Evolutionary conservation across 1,139 yeast genomes (phyloP), one percentile per base, ranked within the genome.

Genomic region (Saccharomycopsis crataegensis): DNA sequence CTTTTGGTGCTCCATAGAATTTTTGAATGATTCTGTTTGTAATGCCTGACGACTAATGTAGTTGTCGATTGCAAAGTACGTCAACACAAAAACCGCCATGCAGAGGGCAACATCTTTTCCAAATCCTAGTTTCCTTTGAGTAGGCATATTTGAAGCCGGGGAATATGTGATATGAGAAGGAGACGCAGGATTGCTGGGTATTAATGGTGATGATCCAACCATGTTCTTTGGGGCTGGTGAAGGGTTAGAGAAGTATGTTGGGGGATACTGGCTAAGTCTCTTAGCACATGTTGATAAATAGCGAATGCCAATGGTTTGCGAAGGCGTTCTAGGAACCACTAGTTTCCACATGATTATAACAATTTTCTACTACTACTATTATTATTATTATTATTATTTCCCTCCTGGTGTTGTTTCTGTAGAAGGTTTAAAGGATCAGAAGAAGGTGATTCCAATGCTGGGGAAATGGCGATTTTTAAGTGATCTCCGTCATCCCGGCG

Each of bases 51-150:
- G 67, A 38, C 70, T 70, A 32, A 69, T 62, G 62, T 79, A 79
- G 60, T 76, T 78, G 61, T 79, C 83, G 6, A 79, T 60, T 1
- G 83, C 82, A 48, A 79, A 67, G 60, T 75, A 79, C 0, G 78
- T 49, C 43, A 68, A 50, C 9, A 66, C 60, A 2, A 62, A 33
- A 7, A 67, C 62, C 1, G 68, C 60, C 2, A 67, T 40, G 32
- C 65, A 59, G 8, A 66, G 49, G 0, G 66, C 65, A 1, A 65
- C 22, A 34, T 66, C 71, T 47, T 60, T 57, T 1, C 59, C 36
- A 1, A 58, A 48, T 7, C 28, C 28, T 4, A 22, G 56, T 36
- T 14, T 55, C 47, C 9, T 56, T 54, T 3, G 59, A 48, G 1
- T 3, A 17, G n/a, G 16, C 43, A n/a, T 14, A 8, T 2, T 11